phyloP scores from a whole-genome alignment of 2,329 filamentous ascomycete genomes.

The Chaetomiaceae sp. region DNA sequence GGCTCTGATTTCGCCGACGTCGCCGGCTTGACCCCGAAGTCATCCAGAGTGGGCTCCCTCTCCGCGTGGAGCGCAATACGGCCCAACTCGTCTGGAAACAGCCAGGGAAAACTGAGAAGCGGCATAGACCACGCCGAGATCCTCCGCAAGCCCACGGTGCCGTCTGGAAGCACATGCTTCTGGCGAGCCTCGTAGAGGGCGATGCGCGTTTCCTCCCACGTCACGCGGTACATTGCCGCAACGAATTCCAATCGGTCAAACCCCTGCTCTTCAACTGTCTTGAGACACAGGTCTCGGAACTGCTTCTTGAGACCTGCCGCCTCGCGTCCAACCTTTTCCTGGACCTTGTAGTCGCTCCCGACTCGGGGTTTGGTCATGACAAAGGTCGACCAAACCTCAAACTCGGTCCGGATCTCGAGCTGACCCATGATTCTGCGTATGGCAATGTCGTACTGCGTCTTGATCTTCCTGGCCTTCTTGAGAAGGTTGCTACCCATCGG shows the following conservation, averaged over 20 bases:
- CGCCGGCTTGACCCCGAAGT: background rate
- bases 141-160: slow-evolving; percentile 30
- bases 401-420: slow-evolving; percentile 76
- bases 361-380: slow-evolving; percentile 67
- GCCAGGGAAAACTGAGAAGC: slow-evolving; percentile 89
- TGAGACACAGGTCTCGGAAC: slow-evolving; percentile 61
- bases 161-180: slow-evolving; percentile 16
- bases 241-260: slow-evolving; percentile 62
- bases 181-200: slow-evolving; percentile 45
- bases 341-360: slow-evolving; percentile 74
- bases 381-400: slow-evolving; percentile 87
- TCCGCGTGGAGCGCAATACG: slow-evolving; percentile 40
- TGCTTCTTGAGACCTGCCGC: slow-evolving; percentile 59
- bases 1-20: background rate
- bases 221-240: slow-evolving; percentile 82
- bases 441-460: slow-evolving; percentile 68
- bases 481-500: slow-evolving; percentile 48
- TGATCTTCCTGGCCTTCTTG: slow-evolving; percentile 58
- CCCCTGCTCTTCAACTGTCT: slow-evolving; percentile 55
- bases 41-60: background rate
- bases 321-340: slow-evolving; percentile 72
- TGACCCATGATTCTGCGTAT: slow-evolving; percentile 79
- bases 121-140: slow-evolving; percentile 55
- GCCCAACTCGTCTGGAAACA: slow-evolving; percentile 69
- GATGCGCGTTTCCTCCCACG: slow-evolving; percentile 60